These are phyloP conservation scores for Talaromyces rugulosus DNA, from an alignment of 2,329 filamentous ascomycete genomes.

Conservation along the genomic window DNA sequence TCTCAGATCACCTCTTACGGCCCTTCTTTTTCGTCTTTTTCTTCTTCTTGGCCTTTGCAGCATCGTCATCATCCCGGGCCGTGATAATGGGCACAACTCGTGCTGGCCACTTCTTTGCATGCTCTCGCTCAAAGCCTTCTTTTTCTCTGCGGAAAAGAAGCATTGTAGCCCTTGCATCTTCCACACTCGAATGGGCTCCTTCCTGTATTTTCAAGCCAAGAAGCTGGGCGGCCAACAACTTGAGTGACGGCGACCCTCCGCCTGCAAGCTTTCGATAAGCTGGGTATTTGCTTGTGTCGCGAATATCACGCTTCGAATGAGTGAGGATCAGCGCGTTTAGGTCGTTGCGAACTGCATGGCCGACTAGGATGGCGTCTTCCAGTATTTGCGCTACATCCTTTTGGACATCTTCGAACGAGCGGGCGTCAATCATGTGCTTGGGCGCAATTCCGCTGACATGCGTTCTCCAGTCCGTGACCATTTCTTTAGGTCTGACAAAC, in stretches of 20 bases:
- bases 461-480: slow-evolving; percentile 87
- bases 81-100: slow-evolving; percentile 25
- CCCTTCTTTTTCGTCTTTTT: slow-evolving; percentile 47
- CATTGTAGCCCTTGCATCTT: slow-evolving; percentile 88
- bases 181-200: slow-evolving; percentile 58
- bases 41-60: slow-evolving; percentile 37
- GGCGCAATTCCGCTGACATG: slow-evolving; percentile 76
- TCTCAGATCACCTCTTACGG: slow-evolving; percentile 35
- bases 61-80: slow-evolving; percentile 27
- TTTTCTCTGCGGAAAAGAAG: slow-evolving; percentile 80
- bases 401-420: slow-evolving; percentile 74
- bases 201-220: slow-evolving; percentile 58
- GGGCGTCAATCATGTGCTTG: slow-evolving; percentile 65
- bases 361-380: slow-evolving; percentile 68
- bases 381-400: slow-evolving; percentile 65
- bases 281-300: slow-evolving; percentile 77
- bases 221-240: slow-evolving; percentile 54
- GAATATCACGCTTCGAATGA: slow-evolving; percentile 72
- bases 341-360: slow-evolving; percentile 79
- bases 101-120: slow-evolving; percentile 61
- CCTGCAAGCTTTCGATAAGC: slow-evolving; percentile 63
- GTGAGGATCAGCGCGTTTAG: slow-evolving; percentile 68
- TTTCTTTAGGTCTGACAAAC: slow-evolving; percentile 73
- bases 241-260: slow-evolving; percentile 48
- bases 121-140: slow-evolving; percentile 76